These are phyloP conservation scores for Lentithecium fluviatile DNA, from an alignment of 495 filamentous ascomycete species.

Conservation along the genomic window DNA sequence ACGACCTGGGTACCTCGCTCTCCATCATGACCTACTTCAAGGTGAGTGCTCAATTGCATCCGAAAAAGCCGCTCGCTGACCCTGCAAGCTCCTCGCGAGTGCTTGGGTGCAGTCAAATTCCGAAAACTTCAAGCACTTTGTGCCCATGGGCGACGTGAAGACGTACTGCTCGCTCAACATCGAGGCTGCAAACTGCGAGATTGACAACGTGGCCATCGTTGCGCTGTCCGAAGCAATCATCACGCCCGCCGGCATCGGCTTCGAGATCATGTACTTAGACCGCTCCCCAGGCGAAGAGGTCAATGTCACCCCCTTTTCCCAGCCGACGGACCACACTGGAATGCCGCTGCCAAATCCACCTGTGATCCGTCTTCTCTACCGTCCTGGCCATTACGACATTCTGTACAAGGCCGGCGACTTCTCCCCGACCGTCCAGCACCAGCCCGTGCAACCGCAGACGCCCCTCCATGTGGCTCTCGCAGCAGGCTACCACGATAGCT, in stretches of 20 bases:
- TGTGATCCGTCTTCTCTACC: slow-evolving; percentile 66
- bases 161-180: slow-evolving; percentile 69
- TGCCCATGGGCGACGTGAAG: slow-evolving; percentile 58
- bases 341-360: slow-evolving; percentile 52
- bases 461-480: slow-evolving; percentile 30
- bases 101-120: slow-evolving; percentile 79
- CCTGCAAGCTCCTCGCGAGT: slow-evolving; percentile 69
- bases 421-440: slow-evolving; percentile 9
- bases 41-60: slow-evolving; percentile 46
- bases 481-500: slow-evolving; percentile 30
- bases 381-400: slow-evolving; percentile 91
- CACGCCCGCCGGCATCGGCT: slow-evolving; percentile 71
- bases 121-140: slow-evolving; percentile 67
- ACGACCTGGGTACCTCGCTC: slow-evolving; percentile 63
- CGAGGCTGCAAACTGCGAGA: slow-evolving; percentile 74
- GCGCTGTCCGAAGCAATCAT: slow-evolving; percentile 77
- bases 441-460: slow-evolving; percentile 23
- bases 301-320: slow-evolving; percentile 68
- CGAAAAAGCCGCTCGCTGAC: not conserved
- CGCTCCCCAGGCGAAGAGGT: slow-evolving; percentile 76
- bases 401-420: slow-evolving; percentile 70
- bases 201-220: slow-evolving; percentile 81
- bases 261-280: slow-evolving; percentile 91
- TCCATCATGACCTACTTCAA: slow-evolving; percentile 72
- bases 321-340: slow-evolving; percentile 49